Conservation (phyloP, 768 basidiomycete genomes). For the Mycena rebaudengoi region DNA sequence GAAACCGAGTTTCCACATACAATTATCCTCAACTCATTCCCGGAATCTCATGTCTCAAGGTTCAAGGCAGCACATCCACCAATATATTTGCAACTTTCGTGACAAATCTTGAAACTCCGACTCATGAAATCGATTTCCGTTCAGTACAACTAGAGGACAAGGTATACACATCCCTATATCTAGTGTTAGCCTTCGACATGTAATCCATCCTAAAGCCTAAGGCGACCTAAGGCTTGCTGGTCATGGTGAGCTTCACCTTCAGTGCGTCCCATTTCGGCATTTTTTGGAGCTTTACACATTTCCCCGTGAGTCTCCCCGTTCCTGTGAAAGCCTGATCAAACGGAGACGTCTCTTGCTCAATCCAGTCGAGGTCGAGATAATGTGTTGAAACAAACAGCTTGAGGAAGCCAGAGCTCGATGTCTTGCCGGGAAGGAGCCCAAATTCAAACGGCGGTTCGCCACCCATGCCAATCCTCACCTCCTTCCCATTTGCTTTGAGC, state of each 20-base stretch:
- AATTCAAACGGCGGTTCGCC: neutral
- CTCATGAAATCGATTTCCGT: too few species aligned
- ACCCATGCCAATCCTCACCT: neutral
- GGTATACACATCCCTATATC: too few species aligned
- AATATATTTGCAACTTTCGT: too few species aligned
- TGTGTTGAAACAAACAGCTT: conserved; percentile 56
- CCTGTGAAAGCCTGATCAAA: neutral
- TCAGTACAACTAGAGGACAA: too few species aligned
- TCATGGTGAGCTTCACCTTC: neutral
- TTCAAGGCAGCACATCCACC: too few species aligned
- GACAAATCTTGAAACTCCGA: too few species aligned
- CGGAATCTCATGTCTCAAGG: too few species aligned
- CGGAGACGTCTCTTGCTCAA: conserved; percentile 42
- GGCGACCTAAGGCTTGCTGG: too few species aligned
- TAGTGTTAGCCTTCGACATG: too few species aligned
- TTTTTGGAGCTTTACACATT: neutral
- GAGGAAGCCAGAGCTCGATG: conserved; percentile 43
- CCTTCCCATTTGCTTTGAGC: neutral
- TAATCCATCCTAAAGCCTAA: too few species aligned
- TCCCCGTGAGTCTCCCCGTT: neutral
- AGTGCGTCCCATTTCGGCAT: neutral
- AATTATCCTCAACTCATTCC: too few species aligned
- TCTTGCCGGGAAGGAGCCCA: neutral
- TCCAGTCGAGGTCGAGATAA: conserved; percentile 48
- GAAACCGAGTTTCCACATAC: too few species aligned